Evolutionary conservation across 2,329 filamentous ascomycete species (phyloP), one percentile per base, ranked within the genome.

Genomic region (Sporothrix pseudoabietina): DNA sequence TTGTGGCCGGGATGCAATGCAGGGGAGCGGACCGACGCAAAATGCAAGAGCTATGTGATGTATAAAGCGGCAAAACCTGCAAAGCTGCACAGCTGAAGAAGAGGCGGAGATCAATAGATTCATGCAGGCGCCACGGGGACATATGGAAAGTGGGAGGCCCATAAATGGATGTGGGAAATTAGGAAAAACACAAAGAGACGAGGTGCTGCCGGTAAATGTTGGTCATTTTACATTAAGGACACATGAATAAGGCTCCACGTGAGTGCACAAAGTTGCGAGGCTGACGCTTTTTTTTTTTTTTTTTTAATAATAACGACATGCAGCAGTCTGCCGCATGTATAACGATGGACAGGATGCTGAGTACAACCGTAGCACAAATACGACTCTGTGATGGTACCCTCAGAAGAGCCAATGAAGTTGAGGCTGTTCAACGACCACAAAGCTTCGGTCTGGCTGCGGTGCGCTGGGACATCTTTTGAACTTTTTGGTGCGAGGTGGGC

Each of bases 341-440:
- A 14, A 26, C 22, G 4, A 49, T 4, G 44, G 44, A 14, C 44
- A 49, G 4, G 14, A 49, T 3, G 3, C 2, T 19, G 6, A 49
- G 44, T 49, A 49, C 44, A 49, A 49, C 35, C 61, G 22, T 47
- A 16, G 39, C 39, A 44, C 61, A 44, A n/a, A 66, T 47, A 22
- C 59, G 39, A 66, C 61, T 66, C 61, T 66, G 39, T 30, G n/a
- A 30, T 47, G 61, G 22, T 30, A 66, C 61, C 19, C 22, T 30
- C 4, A 8, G 30, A 35, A n/a, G 57, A 22, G 57, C 44, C 44
- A 49, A 49, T 49, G 14, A 49, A 49, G 1, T 4, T 6, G 3
- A 19, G 14, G 44, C 12, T 14, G 2, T 49, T 49, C 2, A 4
- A 19, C 44, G 14, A 19, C 44, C 44, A 19, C 4, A 19, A 49